A percentile compares a stretch with the other conserved stretches of the same genome.
Conservation (phyloP, 1,284 basidiomycete species). For the Melampsora abietis-canadensis region DNA sequence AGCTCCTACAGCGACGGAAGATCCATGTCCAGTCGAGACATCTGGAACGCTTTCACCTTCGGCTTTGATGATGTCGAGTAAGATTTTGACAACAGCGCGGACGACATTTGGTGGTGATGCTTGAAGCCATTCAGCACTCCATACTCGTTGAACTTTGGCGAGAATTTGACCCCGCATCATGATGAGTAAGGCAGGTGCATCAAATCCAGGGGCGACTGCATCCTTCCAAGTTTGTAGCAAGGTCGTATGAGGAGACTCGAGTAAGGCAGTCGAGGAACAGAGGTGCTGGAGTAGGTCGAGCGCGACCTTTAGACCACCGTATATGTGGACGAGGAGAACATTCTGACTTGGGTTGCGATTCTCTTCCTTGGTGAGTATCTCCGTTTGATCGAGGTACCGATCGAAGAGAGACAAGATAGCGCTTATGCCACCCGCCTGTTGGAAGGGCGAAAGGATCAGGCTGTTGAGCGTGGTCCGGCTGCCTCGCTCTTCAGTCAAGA, state of each 20-base stretch:
- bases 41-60: conserved; percentile 70
- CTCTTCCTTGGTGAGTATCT: conserved; percentile 43
- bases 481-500: conserved; percentile 68
- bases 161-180: conserved; percentile 69
- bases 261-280: conserved; percentile 71
- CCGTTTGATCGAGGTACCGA: conserved; percentile 56
- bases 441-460: conserved; percentile 72
- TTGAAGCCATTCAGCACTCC: conserved; percentile 79
- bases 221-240: conserved; percentile 71
- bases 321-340: conserved; percentile 62
- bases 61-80: conserved; percentile 75
- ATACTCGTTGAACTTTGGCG: conserved; percentile 68
- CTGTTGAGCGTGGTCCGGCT: conserved; percentile 66
- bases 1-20: conserved; percentile 48
- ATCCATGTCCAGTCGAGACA: conserved; percentile 46
- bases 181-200: conserved; percentile 80
- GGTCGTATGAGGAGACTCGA: conserved; percentile 79
- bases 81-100: conserved; percentile 69
- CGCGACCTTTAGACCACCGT: conserved; percentile 74
- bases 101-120: conserved; percentile 66
- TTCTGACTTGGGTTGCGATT: conserved; percentile 42
- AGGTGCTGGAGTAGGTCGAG: conserved; percentile 74
- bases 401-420: conserved; percentile 65
- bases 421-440: conserved; percentile 69
- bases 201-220: conserved; percentile 66